Conservation (phyloP, 768 basidiomycete genomes). For the Hericium alpestre region DNA sequence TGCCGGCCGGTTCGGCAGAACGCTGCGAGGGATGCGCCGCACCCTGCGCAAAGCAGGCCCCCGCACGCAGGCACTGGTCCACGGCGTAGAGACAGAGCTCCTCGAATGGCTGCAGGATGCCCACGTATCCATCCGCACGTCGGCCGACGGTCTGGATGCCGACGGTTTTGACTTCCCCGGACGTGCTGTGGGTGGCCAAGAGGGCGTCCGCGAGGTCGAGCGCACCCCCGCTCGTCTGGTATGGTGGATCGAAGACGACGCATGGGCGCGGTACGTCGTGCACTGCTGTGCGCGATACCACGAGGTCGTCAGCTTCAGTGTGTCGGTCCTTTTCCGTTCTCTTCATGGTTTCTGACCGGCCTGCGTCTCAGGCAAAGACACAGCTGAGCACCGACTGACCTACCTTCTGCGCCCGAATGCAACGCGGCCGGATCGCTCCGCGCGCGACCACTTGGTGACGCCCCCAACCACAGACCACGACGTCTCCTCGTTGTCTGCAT, state of each 20-base stretch:
- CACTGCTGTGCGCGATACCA: constrained; percentile 78
- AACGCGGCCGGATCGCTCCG: constrained; percentile 42
- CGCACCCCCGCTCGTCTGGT: constrained; percentile 58
- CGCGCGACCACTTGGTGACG: constrained; percentile 42
- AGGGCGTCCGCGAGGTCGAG: constrained; percentile 52
- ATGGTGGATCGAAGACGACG: constrained; percentile 62
- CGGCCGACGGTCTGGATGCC: constrained; percentile 18
- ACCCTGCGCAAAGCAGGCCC: constrained; percentile 53
- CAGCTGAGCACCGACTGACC: constrained; percentile 50
- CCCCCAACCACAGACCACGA: constrained; percentile 66
- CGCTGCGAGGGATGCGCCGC: constrained; percentile 64
- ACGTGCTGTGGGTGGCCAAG: constrained; percentile 38
- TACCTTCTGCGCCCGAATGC: constrained; percentile 75
- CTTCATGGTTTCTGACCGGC: too few relatives aligned
- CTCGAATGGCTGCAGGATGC: constrained; percentile 50
- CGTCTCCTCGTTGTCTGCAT: constrained; percentile 37
- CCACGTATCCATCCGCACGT: constrained; percentile 46
- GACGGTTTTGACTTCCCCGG: constrained; percentile 25
- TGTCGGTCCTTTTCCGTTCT: constrained; percentile 17
- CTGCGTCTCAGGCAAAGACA: constrained; percentile 38
- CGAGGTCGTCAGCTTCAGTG: constrained; percentile 74
- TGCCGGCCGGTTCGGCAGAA: constrained; percentile 68
- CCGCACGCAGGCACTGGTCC: constrained; percentile 50
- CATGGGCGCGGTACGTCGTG: constrained; percentile 70
- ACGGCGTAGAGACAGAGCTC: constrained; percentile 58